Conservation (phyloP, 129 eudicot species). For the Saussurea involucrata region DNA sequence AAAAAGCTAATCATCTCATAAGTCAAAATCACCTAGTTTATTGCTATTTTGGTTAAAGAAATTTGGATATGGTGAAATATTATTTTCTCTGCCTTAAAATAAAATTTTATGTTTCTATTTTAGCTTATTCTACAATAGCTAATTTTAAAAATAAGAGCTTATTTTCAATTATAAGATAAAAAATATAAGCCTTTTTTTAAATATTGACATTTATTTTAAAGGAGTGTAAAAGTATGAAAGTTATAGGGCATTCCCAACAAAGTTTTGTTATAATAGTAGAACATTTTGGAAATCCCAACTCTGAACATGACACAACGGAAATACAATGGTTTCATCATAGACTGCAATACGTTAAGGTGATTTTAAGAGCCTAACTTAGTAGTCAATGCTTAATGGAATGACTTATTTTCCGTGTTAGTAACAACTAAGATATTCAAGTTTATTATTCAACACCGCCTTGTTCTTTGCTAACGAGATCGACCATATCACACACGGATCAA, state of each 20-base stretch:
- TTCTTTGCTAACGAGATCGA: neutral
- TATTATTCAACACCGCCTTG: neutral
- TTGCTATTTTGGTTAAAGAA: slow-evolving; percentile 2
- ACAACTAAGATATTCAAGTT: neutral
- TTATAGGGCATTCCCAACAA: too few relatives aligned
- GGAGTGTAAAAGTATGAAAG: too few relatives aligned
- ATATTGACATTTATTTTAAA: too few relatives aligned
- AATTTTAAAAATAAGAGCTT: too few relatives aligned
- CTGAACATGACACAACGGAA: neutral
- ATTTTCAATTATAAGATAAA: too few relatives aligned
- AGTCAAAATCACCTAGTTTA: slow-evolving; percentile 7
- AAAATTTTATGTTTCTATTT: too few relatives aligned
- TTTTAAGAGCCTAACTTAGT: neutral
- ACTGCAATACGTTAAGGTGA: neutral
- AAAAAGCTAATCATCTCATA: slow-evolving; percentile 4
- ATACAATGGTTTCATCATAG: neutral
- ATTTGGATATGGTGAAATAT: too few relatives aligned
- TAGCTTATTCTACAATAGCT: too few relatives aligned
- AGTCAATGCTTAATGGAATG: neutral
- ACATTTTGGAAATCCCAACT: neutral
- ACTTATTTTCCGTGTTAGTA: neutral
- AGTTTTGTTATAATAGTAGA: neutral
- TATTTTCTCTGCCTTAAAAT: neutral
- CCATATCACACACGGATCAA: neutral
- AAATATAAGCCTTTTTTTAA: too few relatives aligned